Evolutionary conservation across 192 early-diverging fungal genomes (phyloP).

Genomic region (Rhizophagus clarus): DNA sequence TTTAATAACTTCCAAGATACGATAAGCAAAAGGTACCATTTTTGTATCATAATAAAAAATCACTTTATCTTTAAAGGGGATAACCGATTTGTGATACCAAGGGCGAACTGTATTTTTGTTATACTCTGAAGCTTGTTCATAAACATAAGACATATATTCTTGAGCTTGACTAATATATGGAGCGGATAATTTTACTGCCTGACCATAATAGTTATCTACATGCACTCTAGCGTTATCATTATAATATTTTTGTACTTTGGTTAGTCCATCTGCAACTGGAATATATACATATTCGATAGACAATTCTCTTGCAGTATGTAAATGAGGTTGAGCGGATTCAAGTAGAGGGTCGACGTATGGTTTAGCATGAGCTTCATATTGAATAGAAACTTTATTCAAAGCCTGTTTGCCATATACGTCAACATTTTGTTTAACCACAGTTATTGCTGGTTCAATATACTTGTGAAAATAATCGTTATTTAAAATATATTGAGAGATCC

Average conservation of each 20-base stretch:
- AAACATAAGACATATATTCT: neutral
- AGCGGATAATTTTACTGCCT: neutral
- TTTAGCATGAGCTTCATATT: slow-evolving; percentile 20
- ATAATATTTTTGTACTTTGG: neutral
- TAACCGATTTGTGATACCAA: neutral
- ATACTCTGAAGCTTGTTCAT: neutral
- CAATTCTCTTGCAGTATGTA: neutral
- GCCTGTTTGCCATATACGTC: neutral
- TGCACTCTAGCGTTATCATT: slow-evolving; percentile 12
- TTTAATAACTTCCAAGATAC: neutral
- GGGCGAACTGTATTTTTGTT: slow-evolving; percentile 7
- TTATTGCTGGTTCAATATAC: slow-evolving; percentile 10
- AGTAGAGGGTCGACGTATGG: neutral
- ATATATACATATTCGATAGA: slow-evolving; percentile 14
- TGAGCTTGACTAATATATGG: neutral
- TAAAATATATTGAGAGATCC: slow-evolving; percentile 22
- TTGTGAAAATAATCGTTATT: slow-evolving; percentile 17
- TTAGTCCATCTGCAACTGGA: neutral
- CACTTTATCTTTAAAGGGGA: slow-evolving; percentile 1
- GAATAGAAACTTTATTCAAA: neutral
- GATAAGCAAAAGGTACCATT: neutral
- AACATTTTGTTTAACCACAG: neutral
- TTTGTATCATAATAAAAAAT: neutral
- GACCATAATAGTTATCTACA: slow-evolving; percentile 8
- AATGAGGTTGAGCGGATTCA: neutral